A percentile compares a stretch with the other conserved stretches of the same genome.
phyloP scores from a whole-genome alignment of 768 basidiomycete genomes.

The Hygrophoropsis aurantiaca region DNA sequence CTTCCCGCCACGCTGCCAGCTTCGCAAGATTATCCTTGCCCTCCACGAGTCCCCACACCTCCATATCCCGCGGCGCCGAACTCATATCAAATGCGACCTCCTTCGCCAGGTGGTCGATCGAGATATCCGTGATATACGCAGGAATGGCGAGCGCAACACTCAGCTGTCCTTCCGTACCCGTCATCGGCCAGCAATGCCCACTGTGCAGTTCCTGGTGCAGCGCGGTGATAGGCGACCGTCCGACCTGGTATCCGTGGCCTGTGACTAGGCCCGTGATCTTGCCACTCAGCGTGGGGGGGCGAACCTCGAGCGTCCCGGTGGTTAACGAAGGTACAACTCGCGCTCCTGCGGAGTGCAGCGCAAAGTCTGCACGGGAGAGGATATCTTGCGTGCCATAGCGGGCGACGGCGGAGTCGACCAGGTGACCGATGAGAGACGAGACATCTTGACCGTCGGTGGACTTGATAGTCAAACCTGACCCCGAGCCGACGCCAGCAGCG shows the following conservation, averaged over 20 bases:
- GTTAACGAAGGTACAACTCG: slow-evolving; percentile 81
- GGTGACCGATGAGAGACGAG: slow-evolving; percentile 64
- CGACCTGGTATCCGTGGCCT: slow-evolving; percentile 60
- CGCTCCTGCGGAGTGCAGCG: slow-evolving; percentile 80
- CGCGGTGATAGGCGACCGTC: slow-evolving; percentile 82
- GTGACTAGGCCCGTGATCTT: slow-evolving; percentile 57
- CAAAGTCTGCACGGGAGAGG: slow-evolving; percentile 83
- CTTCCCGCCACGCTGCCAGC: slow-evolving; percentile 53
- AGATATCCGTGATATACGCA: slow-evolving; percentile 62
- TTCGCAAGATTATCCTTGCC: slow-evolving; percentile 68
- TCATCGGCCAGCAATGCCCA: slow-evolving; percentile 94
- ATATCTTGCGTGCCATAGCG: slow-evolving; percentile 69
- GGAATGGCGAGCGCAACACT: slow-evolving; percentile 74
- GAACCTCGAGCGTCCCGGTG: slow-evolving; percentile 71
- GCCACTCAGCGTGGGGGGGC: slow-evolving; percentile 47
- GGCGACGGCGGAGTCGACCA: slow-evolving; percentile 77
- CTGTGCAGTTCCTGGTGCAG: slow-evolving; percentile 82
- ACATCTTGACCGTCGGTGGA: slow-evolving; percentile 74
- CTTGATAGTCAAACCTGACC: slow-evolving; percentile 60
- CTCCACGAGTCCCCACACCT: slow-evolving; percentile 89
- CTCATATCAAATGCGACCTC: slow-evolving; percentile 82
- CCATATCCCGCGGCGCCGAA: slow-evolving; percentile 82
- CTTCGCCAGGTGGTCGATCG: slow-evolving; percentile 82
- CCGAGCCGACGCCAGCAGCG: slow-evolving; percentile 43
- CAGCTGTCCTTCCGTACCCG: slow-evolving; percentile 73